Base-by-base conservation (phyloP, 179 eudicot genomes). In the Nepenthes alata region DNA sequence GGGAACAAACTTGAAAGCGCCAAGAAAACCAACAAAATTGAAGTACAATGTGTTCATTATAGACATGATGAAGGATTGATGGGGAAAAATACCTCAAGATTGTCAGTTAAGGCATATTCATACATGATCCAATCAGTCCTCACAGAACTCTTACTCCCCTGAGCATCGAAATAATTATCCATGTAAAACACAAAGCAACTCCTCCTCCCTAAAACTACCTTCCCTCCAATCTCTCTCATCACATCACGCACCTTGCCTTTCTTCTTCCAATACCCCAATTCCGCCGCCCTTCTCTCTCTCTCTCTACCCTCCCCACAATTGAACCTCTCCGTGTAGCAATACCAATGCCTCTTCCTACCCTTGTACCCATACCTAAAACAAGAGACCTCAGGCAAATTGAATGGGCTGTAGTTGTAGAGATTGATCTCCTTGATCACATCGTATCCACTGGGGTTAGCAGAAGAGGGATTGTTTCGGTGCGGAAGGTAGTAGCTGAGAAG, bases 301-400 rank as follows among this genome's bases (percentile, higher is more conserved):
- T 35, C 55, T 5, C 67, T 7, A 39, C 49, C 53, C 15, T 38
- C 65, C 1, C 15, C 72, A 0, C 53, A 66, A 15, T 73, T 61
- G 7, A 72, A 65, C 53, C 62, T 55, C 66, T 76, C 70, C 4
- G 74, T 76, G 48, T 63, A 83, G 55, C 78, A 83, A 65, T 72
- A 83, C 84, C 84, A 83, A 67, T 80, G 87, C 62, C 75, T 37
- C 70, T 39, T 71, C 65, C 74, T 48, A 55, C 82, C 87, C 0
- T 78, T 67, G 4, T 12, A 65, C n/a, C 87, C 87, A 58, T 67
- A 83, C 60, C 70, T 65, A 57, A 75, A 83, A 11, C 80, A 73
- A 1, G 80, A 58, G 1, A 67, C 1, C 1, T 77, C 85, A 2
- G 87, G 87, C 2, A 83, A 54, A 10, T 73, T 70, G 44, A 70